Percentiles rank a stretch among this genome's conserved stretches.
Evolutionary conservation across 495 filamentous ascomycete species (phyloP).

Genomic region (Corynascus novoguineensis): DNA sequence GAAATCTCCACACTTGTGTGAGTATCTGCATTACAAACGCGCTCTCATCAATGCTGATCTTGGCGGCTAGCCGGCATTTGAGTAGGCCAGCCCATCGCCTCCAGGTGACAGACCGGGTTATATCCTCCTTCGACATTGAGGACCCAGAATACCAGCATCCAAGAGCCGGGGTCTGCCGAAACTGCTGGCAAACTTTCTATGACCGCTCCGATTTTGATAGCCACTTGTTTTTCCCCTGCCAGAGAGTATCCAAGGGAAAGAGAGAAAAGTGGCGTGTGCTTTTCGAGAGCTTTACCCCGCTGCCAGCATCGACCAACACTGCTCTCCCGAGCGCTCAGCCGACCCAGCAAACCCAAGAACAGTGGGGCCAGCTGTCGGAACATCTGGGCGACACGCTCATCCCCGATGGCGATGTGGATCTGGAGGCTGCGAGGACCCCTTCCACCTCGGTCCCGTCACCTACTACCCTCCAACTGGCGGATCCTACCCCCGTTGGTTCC

Average conservation of each 20-base stretch:
- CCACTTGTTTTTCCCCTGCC: conserved; percentile 22
- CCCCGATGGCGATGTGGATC: not conserved
- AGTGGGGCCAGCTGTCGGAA: conserved; percentile 1
- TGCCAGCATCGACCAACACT: conserved; percentile 5
- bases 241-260: conserved; percentile 33
- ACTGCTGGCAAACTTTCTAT: conserved; percentile 27
- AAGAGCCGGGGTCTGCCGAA: conserved; percentile 27
- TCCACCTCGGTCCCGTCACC: conserved; percentile 16
- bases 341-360: conserved; percentile 10
- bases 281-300: conserved; percentile 27
- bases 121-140: conserved; percentile 30
- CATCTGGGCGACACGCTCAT: not conserved
- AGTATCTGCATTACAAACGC: conserved; percentile 2
- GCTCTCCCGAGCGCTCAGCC: not conserved
- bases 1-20: conserved; percentile 35
- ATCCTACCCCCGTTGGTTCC: not conserved
- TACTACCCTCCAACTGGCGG: not conserved
- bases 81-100: conserved; percentile 30
- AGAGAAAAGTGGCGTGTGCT: conserved; percentile 33
- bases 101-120: conserved; percentile 21
- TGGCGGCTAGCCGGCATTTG: conserved; percentile 26
- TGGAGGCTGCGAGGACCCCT: not conserved
- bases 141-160: conserved; percentile 26
- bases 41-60: conserved; percentile 5
- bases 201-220: conserved; percentile 20